Evolutionary conservation across 164 flowering plant genomes (phyloP), one percentile per base, ranked within the genome.

Genomic region (Stephania japonica): DNA sequence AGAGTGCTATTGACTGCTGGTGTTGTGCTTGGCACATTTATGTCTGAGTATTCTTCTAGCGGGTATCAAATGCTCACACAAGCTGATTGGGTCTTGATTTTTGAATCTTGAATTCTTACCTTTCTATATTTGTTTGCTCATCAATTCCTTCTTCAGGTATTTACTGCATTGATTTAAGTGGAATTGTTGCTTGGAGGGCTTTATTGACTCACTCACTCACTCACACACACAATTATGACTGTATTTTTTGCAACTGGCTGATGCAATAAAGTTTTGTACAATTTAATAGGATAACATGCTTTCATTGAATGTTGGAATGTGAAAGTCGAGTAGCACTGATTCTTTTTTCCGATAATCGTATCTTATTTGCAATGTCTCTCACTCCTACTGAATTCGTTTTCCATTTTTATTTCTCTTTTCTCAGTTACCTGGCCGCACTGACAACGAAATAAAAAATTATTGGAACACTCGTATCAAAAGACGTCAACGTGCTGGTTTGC

Each of bases 371-470:
- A 24, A 42, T 56, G 25, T 7, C 8, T 65, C 49, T 8, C n/a
- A 41, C 12, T 32, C 18, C 56, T 2, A 25, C 23, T 4, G 65
- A 63, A 24, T 25, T 68, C n/a, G 44, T 23, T 72, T 71, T 67
- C 49, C 25, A 6, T 12, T 23, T 23, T 24, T 63, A 2, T 49
- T 21, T 73, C 47, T 42, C 41, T 10, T 72, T 32, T 78, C 78
- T 71, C 84, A 95, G 99, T 83, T 96, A 79, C 97, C 97, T 64
- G 99, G 99, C 19, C 97, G 99, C 27, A 96, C 99, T 49, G 99
- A 96, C 78, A 96, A 96, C 75, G 99, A 96, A 83, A 93, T 96
- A 73, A 96, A 96, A 82, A 95, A 96, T 79, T 96, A 85, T 70
- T 96, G 99, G 99, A 96, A 96, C 69, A 96, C 99, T 1, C 84